Evolutionary conservation across 805 yeast species (phyloP), one percentile per base, ranked within the genome.

Genomic region (Lipomyces sp.): DNA sequence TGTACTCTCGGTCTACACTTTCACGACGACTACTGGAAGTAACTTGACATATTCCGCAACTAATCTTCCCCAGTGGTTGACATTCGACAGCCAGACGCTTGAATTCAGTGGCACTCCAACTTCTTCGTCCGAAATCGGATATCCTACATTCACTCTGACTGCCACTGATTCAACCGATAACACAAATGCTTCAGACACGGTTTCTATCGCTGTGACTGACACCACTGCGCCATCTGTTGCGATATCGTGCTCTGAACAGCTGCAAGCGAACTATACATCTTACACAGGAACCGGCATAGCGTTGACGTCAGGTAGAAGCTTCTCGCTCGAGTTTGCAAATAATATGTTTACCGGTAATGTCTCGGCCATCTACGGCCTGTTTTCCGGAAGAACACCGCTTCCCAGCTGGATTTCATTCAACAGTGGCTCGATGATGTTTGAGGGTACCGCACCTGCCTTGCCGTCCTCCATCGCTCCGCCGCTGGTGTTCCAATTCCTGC

Each of bases 401-500:
- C 99, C 99, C 50, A 88, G 86, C 74, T 95, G 99, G 98, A 80
- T 92, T 60, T 77, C 79, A 62, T 95, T 94, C 75, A 87, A 92
- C 74, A 72, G 81, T 1, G 73, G 83, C 4, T 80, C 80, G 63
- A 79, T 91, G 70, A 84, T 90, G 29, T 94, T 92, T 77, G 82
- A 86, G 54, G 99, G 99, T 39, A 87, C 88, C 0, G 94, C 97
- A 0, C 99, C 99, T 10, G 81, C 89, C 6, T 90, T 90, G 39
- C 89, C 90, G 71, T 90, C 97, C 1, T 82, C 84, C 18, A 89
- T 92, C 72, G 99, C 99, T 0, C 98, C 98, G 10, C 90, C 96
- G 53, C 81, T 85, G 70, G 79, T 81, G 53, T 95, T 86, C 76
- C 83, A 85, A 18, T 86, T 94, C 71, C 82, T 86, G 55, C 83